Evolutionary conservation across 495 filamentous ascomycete genomes (phyloP).

Genomic region (Lentithecium fluviatile): DNA sequence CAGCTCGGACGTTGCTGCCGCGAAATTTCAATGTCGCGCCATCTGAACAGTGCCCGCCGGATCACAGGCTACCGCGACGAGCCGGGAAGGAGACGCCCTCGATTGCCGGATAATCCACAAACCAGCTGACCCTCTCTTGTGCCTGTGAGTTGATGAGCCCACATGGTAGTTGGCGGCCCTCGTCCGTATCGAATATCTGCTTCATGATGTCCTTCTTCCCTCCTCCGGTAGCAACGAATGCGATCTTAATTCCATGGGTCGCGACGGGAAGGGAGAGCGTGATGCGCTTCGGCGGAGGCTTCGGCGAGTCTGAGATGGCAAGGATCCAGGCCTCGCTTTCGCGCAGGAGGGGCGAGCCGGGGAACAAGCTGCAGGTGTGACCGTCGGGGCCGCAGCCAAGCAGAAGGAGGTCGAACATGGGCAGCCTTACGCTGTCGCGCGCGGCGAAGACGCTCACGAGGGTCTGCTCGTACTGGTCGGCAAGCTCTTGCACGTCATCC

Average conservation of each 20-base stretch:
- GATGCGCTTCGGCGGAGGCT: conserved; percentile 87
- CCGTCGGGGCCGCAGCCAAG: conserved; percentile 94
- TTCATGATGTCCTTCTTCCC: conserved; percentile 90
- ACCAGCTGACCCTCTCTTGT: conserved; percentile 90
- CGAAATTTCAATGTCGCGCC: too few relatives aligned
- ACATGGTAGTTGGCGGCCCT: conserved; percentile 74
- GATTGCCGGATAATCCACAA: conserved; percentile 79
- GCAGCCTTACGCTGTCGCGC: conserved; percentile 53
- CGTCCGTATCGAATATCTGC: conserved; percentile 80
- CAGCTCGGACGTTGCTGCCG: too few relatives aligned
- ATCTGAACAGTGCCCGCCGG: background rate
- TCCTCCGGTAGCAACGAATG: conserved; percentile 84
- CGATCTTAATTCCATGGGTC: conserved; percentile 76
- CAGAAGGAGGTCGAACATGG: conserved; percentile 89
- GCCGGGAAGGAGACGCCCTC: conserved; percentile 76
- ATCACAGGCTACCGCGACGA: conserved; percentile 56
- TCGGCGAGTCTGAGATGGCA: conserved; percentile 86
- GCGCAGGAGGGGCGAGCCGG: conserved; percentile 78
- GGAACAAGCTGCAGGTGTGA: conserved; percentile 96
- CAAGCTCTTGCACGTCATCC: conserved; percentile 84
- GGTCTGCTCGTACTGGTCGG: conserved; percentile 88
- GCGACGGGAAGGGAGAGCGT: conserved; percentile 90
- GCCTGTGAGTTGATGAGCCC: conserved; percentile 79
- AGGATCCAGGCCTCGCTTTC: conserved; percentile 92
- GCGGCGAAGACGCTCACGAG: conserved; percentile 62